A percentile compares a stretch with the other conserved stretches of the same genome.
Evolutionary conservation across 2,329 filamentous ascomycete genomes (phyloP).

Genomic region (Diaporthe caulivora): DNA sequence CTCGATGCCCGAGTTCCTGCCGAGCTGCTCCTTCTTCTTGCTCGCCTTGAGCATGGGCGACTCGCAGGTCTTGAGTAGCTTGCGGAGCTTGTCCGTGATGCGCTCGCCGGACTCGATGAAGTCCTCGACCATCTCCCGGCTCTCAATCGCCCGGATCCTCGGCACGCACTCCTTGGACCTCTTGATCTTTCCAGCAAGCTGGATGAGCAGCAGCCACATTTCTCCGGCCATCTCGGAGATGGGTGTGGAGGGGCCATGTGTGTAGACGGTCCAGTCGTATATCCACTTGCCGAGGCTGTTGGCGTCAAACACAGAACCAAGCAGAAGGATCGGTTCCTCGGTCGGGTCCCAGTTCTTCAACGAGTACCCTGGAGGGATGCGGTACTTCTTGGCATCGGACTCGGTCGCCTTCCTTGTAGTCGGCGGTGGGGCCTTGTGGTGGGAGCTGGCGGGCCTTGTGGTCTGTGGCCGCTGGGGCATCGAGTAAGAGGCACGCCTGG

Average conservation of each 20-base stretch:
- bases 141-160: slow-evolving; percentile 79
- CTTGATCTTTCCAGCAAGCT: slow-evolving; percentile 94
- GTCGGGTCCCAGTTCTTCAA: slow-evolving; percentile 98
- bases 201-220: slow-evolving; percentile 94
- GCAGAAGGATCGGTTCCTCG: slow-evolving; percentile 92
- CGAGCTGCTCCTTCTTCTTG: slow-evolving; percentile 85
- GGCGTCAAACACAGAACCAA: slow-evolving; percentile 96
- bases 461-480: slow-evolving; percentile 66
- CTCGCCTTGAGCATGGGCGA: slow-evolving; percentile 93
- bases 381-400: slow-evolving; percentile 71
- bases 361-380: slow-evolving; percentile 90
- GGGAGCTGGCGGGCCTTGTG: slow-evolving; percentile 59
- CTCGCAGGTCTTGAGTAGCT: slow-evolving; percentile 91
- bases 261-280: slow-evolving; percentile 98
- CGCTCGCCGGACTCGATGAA: slow-evolving; percentile 92
- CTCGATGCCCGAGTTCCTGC: slow-evolving; percentile 91
- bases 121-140: slow-evolving; percentile 85
- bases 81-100: slow-evolving; percentile 85
- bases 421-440: slow-evolving; percentile 53
- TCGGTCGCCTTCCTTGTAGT: slow-evolving; percentile 63
- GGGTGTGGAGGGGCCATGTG: slow-evolving; percentile 83
- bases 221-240: slow-evolving; percentile 94
- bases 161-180: slow-evolving; percentile 83
- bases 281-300: slow-evolving; percentile 99
- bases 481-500: slow-evolving; percentile 62